Evolutionary conservation across 1,139 yeast species (phyloP), one percentile per base, ranked within the genome.

Genomic region (Magnusiomyces paraingens): DNA sequence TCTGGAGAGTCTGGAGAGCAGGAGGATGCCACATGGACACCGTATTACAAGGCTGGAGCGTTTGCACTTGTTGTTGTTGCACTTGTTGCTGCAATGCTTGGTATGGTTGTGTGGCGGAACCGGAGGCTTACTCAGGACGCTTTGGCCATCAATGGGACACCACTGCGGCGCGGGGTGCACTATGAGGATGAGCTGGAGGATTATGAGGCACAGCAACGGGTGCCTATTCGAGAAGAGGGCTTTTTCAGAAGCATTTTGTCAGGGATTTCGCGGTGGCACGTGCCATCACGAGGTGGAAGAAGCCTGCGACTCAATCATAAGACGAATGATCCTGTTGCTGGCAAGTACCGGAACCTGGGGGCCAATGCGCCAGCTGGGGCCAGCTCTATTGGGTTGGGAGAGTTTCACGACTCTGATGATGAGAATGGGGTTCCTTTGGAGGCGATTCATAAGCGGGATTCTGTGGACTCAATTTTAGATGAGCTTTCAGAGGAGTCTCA

Each of bases 1-100:
- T 26, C 32, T 5, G 32, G 8, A 5, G 8, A 26, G 8, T 26
- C 32, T 26, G 32, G 8, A 26, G 32, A 26, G 8, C 32, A 26
- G 8, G 32, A 26, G 32, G 69, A 68, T n/a, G 74, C 73, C 3
- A 66, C 66, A 21, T 64, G 68, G 63, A 60, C 59, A 44, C 74
- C 75, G 0, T 73, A 73, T 57, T 69, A 66, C 60, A 62, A 66
- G 46, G 75, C 77, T 0, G 75, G 77, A 3, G 62, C 62, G 10
- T 62, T 65, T 2, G 75, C 76, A 0, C 63, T 73, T 21, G 61
- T 68, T 1, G 63, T 72, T 1, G 69, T 69, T 18, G 59, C 70
- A 15, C 49, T 72, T 1, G 57, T 65, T 0, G 57, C 66, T 1
- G 65, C 59, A 1, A 60, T 61, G 2, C 59, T 62, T 4, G 61